Base-by-base conservation (phyloP, 164 flowering plant genomes). In the Nymphaea thermarum region DNA sequence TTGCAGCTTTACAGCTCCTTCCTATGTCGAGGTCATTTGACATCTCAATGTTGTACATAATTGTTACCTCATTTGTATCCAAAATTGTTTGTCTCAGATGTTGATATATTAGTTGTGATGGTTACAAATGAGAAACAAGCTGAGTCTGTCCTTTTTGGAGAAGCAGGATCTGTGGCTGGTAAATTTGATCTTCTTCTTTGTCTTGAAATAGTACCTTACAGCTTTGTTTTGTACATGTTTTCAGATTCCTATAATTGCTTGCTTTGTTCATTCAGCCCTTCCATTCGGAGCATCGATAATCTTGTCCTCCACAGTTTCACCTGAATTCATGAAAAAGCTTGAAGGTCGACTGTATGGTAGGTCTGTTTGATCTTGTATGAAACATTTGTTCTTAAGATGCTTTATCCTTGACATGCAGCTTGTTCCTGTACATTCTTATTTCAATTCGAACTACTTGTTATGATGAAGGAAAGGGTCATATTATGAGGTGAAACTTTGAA, bases 121-220 rank as follows among this genome's bases (percentile, higher is more conserved):
- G 99, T 95, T 66, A 82, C 97, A 71, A 95, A 95, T 82, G 99
- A 95, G 82, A 72, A 76, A 77, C 99, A 95, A 80, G 97, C 90
- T 16, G 96, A 90, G 72, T 81, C 87, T 79, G 94, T 84, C 73
- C 75, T 95, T 25, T 95, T 76, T 83, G 98, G 98, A 65, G 84
- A 85, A 63, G 66, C 18, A 63, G 98, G 98, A 8, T 85, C 99
- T 70, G 82, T 95, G 17, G 59, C 85, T 83, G 99, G 99, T 90
- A 82, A 18, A 44, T 66, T 51, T 45, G 53, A 60, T 65, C n/a
- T 43, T 55, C 4, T 41, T 3, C 44, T 51, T 65, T 42, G 63
- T 74, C 42, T 2, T 62, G 45, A 45, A 44, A 64, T 66, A 59
- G 4, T 36, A 6, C 41, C 71, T 4, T 61, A n/a, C 2, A n/a